These are phyloP conservation scores for Cryptosporidium sp. DNA, from an alignment of 169 alveolate genomes.

Conservation along the genomic window DNA sequence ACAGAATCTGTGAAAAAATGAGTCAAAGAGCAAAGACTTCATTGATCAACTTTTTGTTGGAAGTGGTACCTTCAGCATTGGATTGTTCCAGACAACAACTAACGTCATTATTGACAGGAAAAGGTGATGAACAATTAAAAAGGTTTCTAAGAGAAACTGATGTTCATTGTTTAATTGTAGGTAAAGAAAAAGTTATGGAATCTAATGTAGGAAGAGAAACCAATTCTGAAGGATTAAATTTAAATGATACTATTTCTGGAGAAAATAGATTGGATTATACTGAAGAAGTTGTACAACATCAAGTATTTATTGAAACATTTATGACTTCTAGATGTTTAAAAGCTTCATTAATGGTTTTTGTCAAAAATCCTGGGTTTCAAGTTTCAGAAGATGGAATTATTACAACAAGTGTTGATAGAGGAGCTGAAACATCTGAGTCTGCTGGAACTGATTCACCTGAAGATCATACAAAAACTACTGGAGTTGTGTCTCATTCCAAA, in stretches of 20 bases:
- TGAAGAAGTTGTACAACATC: conserved; percentile 43
- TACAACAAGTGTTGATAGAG: conserved; percentile 66
- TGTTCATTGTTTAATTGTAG: conserved; percentile 82
- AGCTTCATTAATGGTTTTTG: conserved; percentile 77
- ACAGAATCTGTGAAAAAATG: conserved; percentile 6
- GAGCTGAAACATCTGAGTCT: conserved; percentile 1
- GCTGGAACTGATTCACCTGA: conserved; percentile 11
- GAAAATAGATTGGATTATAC: conserved; percentile 45
- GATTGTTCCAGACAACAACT: conserved; percentile 85
- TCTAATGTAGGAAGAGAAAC: conserved; percentile 36
- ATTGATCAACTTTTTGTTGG: conserved; percentile 83
- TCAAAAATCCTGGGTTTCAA: conserved; percentile 78
- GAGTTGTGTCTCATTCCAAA: conserved; percentile 4
- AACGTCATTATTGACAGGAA: conserved; percentile 82
- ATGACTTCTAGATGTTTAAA: conserved; percentile 70
- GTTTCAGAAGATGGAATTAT: conserved; percentile 76
- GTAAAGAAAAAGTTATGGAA: conserved; percentile 79
- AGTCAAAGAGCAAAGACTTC: conserved; percentile 83
- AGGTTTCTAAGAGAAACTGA: conserved; percentile 82
- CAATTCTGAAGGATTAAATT: conserved; percentile 6
- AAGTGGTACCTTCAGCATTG: conserved; percentile 85
- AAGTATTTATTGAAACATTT: conserved; percentile 58
- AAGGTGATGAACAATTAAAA: conserved; percentile 81
- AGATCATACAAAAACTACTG: conserved; percentile 1
- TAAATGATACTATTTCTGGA: conserved; percentile 10